Evolutionary conservation across 169 alveolate species (phyloP).

Genomic region (Condylostoma magnum): DNA sequence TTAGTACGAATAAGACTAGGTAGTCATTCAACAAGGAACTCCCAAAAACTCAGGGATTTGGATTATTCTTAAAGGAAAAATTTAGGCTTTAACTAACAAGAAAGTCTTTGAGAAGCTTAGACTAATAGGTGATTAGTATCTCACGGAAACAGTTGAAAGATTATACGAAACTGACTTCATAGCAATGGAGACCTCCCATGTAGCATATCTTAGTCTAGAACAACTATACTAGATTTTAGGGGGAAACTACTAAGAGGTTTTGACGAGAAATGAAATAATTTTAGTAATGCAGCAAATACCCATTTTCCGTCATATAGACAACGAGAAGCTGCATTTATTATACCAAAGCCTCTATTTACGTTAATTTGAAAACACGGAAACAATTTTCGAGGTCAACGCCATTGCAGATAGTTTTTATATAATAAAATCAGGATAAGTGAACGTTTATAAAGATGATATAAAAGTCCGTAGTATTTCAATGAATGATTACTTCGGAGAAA

Average conservation of each 20-base stretch:
- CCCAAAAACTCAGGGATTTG: background rate
- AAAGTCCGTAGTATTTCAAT: background rate
- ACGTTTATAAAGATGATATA: background rate
- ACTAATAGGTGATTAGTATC: background rate
- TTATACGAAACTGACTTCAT: background rate
- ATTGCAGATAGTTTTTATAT: slow-evolving; percentile 19
- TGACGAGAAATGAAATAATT: slow-evolving; percentile 48
- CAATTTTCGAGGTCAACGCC: background rate
- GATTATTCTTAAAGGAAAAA: slow-evolving; percentile 34
- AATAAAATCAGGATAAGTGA: slow-evolving; percentile 25
- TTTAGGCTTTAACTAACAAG: slow-evolving; percentile 31
- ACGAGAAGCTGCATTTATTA: background rate
- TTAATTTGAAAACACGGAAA: background rate
- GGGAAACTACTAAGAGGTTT: slow-evolving; percentile 33
- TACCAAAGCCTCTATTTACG: background rate
- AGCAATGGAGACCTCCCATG: slow-evolving; percentile 1
- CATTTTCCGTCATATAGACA: background rate
- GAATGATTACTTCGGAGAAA: slow-evolving; percentile 26
- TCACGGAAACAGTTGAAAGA: slow-evolving; percentile 30
- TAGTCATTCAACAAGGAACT: slow-evolving; percentile 1
- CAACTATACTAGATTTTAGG: slow-evolving; percentile 28
- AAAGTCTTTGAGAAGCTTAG: background rate
- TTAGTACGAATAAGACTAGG: background rate
- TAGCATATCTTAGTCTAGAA: background rate
- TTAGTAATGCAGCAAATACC: background rate